Evolutionary conservation across 805 yeast species (phyloP).

Genomic region (Saturnispora saitoi): DNA sequence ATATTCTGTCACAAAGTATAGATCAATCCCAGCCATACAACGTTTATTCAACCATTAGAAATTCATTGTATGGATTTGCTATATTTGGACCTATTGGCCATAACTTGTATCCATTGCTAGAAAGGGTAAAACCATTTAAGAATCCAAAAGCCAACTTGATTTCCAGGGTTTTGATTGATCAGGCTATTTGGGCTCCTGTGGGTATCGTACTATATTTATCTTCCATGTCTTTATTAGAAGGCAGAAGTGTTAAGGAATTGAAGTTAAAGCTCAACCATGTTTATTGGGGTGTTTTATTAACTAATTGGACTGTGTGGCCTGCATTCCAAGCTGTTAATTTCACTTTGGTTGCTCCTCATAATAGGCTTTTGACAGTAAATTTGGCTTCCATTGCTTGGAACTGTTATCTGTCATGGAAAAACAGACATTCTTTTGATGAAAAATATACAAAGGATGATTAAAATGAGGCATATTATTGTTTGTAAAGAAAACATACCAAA

Average conservation of each 20-base stretch:
- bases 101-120: neutral
- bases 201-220: slow-evolving; percentile 66
- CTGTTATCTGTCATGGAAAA: slow-evolving; percentile 59
- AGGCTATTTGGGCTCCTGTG: slow-evolving; percentile 67
- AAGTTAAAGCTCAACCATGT: slow-evolving; percentile 37
- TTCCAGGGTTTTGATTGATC: slow-evolving; percentile 60
- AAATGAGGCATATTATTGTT: no score
- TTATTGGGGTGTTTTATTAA: slow-evolving; percentile 57
- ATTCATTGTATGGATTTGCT: slow-evolving; percentile 1
- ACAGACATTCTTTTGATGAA: slow-evolving; percentile 20
- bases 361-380: slow-evolving; percentile 62
- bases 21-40: slow-evolving; percentile 1
- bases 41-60: slow-evolving; percentile 1
- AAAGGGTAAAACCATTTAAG: slow-evolving; percentile 3
- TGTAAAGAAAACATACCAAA: no score
- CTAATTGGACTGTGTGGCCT: slow-evolving; percentile 92
- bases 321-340: slow-evolving; percentile 74
- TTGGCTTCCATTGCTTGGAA: slow-evolving; percentile 76
- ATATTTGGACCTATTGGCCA: slow-evolving; percentile 8
- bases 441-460: neutral
- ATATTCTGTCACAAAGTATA: slow-evolving; percentile 3
- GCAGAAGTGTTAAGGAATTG: slow-evolving; percentile 34
- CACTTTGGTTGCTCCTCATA: slow-evolving; percentile 61
- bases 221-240: slow-evolving; percentile 61
- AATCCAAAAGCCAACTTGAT: slow-evolving; percentile 7